These are phyloP conservation scores for Nothopassalora personata DNA, from an alignment of 2,329 filamentous ascomycete genomes.

Conservation along the genomic window DNA sequence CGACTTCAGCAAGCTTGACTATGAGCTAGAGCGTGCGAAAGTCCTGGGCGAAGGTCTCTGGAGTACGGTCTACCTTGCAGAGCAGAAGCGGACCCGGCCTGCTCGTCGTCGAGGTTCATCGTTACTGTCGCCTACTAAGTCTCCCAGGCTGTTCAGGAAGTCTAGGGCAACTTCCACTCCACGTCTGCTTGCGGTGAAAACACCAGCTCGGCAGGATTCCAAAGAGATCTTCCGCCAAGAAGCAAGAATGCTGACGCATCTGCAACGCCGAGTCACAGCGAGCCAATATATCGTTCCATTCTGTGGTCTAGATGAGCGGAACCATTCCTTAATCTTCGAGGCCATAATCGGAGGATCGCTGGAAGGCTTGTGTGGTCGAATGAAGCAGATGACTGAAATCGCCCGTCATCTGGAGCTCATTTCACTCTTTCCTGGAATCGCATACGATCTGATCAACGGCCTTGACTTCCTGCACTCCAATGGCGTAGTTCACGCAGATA, in stretches of 20 bases:
- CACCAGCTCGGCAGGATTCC: conserved; percentile 29
- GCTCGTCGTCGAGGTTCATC: conserved; percentile 3
- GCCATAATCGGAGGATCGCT: conserved; percentile 30
- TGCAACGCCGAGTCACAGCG: conserved; percentile 22
- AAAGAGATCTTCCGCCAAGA: conserved; percentile 32
- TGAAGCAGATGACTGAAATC: conserved; percentile 30
- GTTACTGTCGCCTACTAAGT: conserved; percentile 7
- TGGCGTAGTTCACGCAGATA: conserved; percentile 41
- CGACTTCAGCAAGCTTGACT: conserved; percentile 28
- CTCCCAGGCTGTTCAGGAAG: conserved; percentile 10
- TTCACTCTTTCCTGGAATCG: conserved; percentile 37
- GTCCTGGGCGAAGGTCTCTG: conserved; percentile 33
- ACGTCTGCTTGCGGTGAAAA: conserved; percentile 31
- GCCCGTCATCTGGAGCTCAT: conserved; percentile 35
- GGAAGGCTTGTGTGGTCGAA: conserved; percentile 25
- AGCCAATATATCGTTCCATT: conserved; percentile 30
- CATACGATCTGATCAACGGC: conserved; percentile 36
- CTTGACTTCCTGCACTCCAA: conserved; percentile 40
- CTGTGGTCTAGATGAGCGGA: conserved; percentile 30
- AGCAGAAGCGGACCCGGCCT: conserved; percentile 16
- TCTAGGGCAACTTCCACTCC: conserved; percentile 13
- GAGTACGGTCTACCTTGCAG: conserved; percentile 34
- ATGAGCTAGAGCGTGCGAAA: conserved; percentile 31
- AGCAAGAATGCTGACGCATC: conserved; percentile 30
- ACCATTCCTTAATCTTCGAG: conserved; percentile 31